Evolutionary conservation across 2,329 filamentous ascomycete genomes (phyloP), one percentile per base, ranked within the genome.

Genomic region (Elsinoe necatrix): DNA sequence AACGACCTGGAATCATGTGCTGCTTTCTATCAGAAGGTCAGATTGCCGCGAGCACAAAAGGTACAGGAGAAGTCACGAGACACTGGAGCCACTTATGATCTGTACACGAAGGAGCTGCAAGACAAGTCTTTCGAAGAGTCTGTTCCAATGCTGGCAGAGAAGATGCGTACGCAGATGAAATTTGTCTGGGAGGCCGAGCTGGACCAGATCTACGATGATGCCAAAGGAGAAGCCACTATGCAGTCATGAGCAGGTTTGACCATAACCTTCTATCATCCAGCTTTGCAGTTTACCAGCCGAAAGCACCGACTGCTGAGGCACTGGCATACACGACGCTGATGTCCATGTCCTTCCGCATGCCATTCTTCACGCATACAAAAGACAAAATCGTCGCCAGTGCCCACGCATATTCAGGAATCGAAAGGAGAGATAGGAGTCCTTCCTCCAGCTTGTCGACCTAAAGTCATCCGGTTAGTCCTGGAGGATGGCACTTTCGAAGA

Each of bases 161-260:
- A 64, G 16, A 64, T 70, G 8, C 60, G 65, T 50, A 37, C 58
- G 18, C 67, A 69, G 31, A 72, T 73, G 71, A 61, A 62, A 29
- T 72, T 68, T 68, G 68, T 72, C 5, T 72, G 70, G 70, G 65
- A 72, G 14, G 63, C 69, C 29, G 66, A 72, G 31, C 63, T 72
- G 20, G 58, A 62, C 5, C 55, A 56, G 2, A 69, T 70, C 42
- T 57, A 72, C 21, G 60, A 66, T 18, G 57, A 57, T 16, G 68
- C 65, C 8, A 58, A 57, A 16, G 39, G 37, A 35, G 4, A 35
- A 21, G 12, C 12, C 4, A 6, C 9, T n/a, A 12, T 6, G 34
- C 34, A 37, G 14, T 37, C 14, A 12, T 37, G 4, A 37, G 12
- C 34, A 3, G 34, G 14, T 12, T n/a, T n/a, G 34, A 4, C 4